These are phyloP conservation scores for Chalciporus pseudorubinellus DNA, from an alignment of 768 basidiomycete species.

Conservation along the genomic window DNA sequence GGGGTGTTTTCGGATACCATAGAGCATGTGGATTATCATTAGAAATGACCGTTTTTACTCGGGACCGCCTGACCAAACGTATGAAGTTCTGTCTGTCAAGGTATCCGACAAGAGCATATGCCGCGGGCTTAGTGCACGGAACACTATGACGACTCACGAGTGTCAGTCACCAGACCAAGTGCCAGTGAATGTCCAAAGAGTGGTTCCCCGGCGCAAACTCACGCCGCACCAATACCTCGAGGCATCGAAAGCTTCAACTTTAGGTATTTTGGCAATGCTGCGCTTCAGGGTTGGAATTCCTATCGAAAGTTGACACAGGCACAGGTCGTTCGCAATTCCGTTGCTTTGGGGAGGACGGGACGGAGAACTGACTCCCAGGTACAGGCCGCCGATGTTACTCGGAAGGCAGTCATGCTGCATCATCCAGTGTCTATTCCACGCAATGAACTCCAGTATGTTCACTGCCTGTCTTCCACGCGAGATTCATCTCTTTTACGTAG, in stretches of 20 bases:
- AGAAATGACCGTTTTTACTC: slow-evolving; percentile 21
- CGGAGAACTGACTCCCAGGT: slow-evolving; percentile 3
- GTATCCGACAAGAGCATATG: slow-evolving; percentile 9
- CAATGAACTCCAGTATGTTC: not conserved
- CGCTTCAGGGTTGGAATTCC: slow-evolving; percentile 31
- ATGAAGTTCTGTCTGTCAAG: slow-evolving; percentile 11
- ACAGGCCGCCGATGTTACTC: slow-evolving; percentile 10
- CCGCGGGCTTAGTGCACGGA: slow-evolving; percentile 23
- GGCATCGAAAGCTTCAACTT: slow-evolving; percentile 25
- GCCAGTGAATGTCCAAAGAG: too few species aligned
- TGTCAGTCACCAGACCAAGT: too few species aligned
- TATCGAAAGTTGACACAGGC: slow-evolving; percentile 14
- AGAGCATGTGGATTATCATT: slow-evolving; percentile 31
- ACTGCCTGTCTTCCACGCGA: slow-evolving; percentile 21
- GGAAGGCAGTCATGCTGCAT: slow-evolving; percentile 7
- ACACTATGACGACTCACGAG: slow-evolving; percentile 32
- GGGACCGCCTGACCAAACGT: slow-evolving; percentile 17
- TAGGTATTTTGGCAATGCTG: slow-evolving; percentile 31
- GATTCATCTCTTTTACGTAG: slow-evolving; percentile 8
- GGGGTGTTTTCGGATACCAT: slow-evolving; percentile 16
- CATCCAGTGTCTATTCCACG: not conserved
- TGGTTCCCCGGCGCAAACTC: slow-evolving; percentile 27
- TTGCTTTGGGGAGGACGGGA: slow-evolving; percentile 11
- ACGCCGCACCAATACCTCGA: slow-evolving; percentile 35
- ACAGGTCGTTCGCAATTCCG: slow-evolving; percentile 12